Conservation (phyloP, 371 early-diverging fungal species). For the Coemansia sp. region DNA sequence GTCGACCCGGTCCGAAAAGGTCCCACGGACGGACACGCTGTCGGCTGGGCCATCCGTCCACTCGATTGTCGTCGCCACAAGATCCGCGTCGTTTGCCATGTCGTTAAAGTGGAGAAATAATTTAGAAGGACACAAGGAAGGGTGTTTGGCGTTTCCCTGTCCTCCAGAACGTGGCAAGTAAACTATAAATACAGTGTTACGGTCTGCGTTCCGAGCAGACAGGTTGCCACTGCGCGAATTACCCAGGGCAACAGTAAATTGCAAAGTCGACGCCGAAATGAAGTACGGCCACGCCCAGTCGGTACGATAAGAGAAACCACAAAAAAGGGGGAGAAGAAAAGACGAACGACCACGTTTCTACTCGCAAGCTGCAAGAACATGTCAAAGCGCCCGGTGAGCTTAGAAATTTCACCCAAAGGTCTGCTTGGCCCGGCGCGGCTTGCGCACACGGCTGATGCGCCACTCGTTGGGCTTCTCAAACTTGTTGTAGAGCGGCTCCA, state of each 20-base stretch:
- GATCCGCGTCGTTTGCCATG: not conserved
- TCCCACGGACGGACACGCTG: slow-evolving; percentile 40
- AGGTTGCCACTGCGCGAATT: no score
- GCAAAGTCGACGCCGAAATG: no score
- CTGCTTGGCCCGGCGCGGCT: slow-evolving; percentile 73
- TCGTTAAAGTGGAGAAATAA: no score
- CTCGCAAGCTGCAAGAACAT: not conserved
- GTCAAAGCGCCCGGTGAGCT: not conserved
- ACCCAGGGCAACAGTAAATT: no score
- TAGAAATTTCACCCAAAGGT: slow-evolving; percentile 58
- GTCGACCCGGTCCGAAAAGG: slow-evolving; percentile 16
- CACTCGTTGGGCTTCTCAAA: slow-evolving; percentile 89
- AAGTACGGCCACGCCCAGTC: no score
- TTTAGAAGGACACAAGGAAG: not conserved
- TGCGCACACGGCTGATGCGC: slow-evolving; percentile 78
- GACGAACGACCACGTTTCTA: no score
- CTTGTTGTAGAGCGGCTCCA: slow-evolving; percentile 91
- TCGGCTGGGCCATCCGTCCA: slow-evolving; percentile 31
- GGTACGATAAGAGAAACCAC: no score
- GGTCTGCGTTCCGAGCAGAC: no score
- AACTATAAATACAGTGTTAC: no score
- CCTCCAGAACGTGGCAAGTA: no score
- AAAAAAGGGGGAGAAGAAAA: no score
- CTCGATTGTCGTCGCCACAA: slow-evolving; percentile 17
- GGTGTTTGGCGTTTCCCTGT: no score